Percentiles rank a stretch among this genome's conserved stretches.
Conservation (phyloP, 352 stramenopile species). For the Pythium insidiosum region DNA sequence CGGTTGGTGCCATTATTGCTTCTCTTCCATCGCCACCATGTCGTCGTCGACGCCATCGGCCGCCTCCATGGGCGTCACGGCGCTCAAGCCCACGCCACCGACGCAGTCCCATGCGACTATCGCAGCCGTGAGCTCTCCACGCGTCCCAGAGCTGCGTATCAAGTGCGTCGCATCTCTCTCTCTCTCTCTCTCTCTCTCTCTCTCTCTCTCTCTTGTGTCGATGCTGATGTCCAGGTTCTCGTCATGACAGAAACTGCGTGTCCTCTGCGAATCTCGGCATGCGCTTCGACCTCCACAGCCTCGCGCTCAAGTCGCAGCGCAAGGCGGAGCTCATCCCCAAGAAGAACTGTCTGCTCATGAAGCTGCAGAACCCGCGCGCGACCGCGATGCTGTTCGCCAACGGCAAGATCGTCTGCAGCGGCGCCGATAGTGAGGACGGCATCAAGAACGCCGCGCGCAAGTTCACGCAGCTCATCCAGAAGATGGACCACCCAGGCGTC, state of each 20-base stretch:
- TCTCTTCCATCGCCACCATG: no score
- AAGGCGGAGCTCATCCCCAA: slow-evolving; percentile 72
- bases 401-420: slow-evolving; percentile 77
- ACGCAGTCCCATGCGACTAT: no score
- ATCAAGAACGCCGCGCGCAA: slow-evolving; percentile 72
- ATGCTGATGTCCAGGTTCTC: no score
- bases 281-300: slow-evolving; percentile 66
- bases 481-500: slow-evolving; percentile 77
- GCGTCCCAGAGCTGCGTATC: no score
- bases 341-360: slow-evolving; percentile 85
- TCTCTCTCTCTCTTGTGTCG: no score
- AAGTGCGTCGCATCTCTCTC: no score
- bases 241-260: slow-evolving; percentile 71
- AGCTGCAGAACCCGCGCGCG: slow-evolving; percentile 51
- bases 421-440: slow-evolving; percentile 56
- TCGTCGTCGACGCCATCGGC: no score
- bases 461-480: slow-evolving; percentile 82
- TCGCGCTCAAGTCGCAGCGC: slow-evolving; percentile 69
- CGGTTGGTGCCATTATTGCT: no score
- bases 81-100: no score
- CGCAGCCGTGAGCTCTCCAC: no score
- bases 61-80: no score
- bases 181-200: no score
- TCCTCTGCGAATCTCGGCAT: slow-evolving; percentile 76
- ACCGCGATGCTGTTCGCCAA: slow-evolving; percentile 83